Base-by-base conservation (phyloP, 1,139 yeast species). In the Candida sp. region DNA sequence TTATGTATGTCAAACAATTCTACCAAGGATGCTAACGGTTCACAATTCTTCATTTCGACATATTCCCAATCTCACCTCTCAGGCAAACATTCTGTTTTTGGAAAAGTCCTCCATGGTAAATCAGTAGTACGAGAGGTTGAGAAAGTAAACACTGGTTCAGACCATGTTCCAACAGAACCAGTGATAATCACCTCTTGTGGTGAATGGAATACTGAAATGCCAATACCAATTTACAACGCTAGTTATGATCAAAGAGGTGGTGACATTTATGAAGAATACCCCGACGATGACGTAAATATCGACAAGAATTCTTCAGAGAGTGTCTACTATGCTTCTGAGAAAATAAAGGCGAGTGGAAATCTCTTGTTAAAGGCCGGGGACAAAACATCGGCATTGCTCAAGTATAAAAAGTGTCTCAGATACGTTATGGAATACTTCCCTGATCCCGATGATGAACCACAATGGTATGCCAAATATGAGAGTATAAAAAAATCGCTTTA, bases 11-110 rank as follows among this genome's bases (percentile, higher is more conserved):
- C 95, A 3, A 87, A 86, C 54, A 66, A 72, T 35, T 89, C 87
- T 4, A 54, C 59, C 15, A 67, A 73, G 35, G 60, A 81, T 50
- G 68, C 85, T 5, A 87, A 87, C 52, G 77, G 82, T 9, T 81
- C 91, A 0, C 96, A 87, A 58, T 89, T 90, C 56, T 89, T 88
- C 58, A 84, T 90, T 40, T 81, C 88, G 4, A 83, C 91, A 0
- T 75, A 72, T 42, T 77, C 89, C 1, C 78, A 84, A 19, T 84
- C 87, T 0, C 96, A 89, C 60, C 66, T 90, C 42, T 80, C 77
- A 36, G 86, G 87, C 0, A 84, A 84, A 52, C 93, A 88, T 57
- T 75, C 93, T 0, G 82, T 88, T 1, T 85, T 90, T 64, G 97
- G 97, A 1, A 71, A 63, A 46, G 81, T 77, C 0, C 49, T 57